Base-by-base conservation (phyloP, 1,284 basidiomycete species). In the Phellopilus nigrolimitatus region DNA sequence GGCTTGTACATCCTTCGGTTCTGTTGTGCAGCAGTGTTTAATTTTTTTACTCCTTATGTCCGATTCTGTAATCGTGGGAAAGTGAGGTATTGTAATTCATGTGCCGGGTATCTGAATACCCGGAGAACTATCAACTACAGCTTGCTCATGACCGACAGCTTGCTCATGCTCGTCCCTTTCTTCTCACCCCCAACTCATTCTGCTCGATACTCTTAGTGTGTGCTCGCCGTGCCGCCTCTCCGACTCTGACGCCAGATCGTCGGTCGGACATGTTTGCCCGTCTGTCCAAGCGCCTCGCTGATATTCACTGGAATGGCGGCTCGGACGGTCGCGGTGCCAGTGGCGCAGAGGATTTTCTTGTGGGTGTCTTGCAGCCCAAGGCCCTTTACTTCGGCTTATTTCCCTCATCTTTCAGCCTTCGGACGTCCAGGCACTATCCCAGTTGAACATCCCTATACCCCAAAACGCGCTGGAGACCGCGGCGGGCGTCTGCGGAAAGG, bases 401-500 rank as follows among this genome's bases (percentile, higher is more conserved):
- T 8, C 5, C 10, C 15, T 5, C 10, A 10, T n/a, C 6, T 25
- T n/a, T 19, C 22, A 51, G 49, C 44, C 49, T n/a, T 38, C 53
- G 17, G 53, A 47, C 13, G 49, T 30, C 12, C 34, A 34, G 13
- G 53, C 30, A 3, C 34, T 50, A 15, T 50, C 53, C 33, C 34
- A 51, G 3, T 39, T 52, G 12, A 51, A 42, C 27, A 17, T 52
- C 27, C 38, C 31, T 37, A 25, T 39, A 6, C 45, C 54, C 39
- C 45, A 52, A 37, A 28, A 22, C 39, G 25, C 50, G 15, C 33
- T 56, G n/a, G 40, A 48, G 21, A 52, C 48, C 17, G 59, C 65
- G 25, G 60, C 61, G 24, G 59, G 61, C 36, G 47, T 59, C 3
- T 68, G 65, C 56, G 52, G 59, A 10, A 60, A 57, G 34, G 59